Base-by-base conservation (phyloP, 208 protist species). In the Herpetomonas samuelpessoai region DNA sequence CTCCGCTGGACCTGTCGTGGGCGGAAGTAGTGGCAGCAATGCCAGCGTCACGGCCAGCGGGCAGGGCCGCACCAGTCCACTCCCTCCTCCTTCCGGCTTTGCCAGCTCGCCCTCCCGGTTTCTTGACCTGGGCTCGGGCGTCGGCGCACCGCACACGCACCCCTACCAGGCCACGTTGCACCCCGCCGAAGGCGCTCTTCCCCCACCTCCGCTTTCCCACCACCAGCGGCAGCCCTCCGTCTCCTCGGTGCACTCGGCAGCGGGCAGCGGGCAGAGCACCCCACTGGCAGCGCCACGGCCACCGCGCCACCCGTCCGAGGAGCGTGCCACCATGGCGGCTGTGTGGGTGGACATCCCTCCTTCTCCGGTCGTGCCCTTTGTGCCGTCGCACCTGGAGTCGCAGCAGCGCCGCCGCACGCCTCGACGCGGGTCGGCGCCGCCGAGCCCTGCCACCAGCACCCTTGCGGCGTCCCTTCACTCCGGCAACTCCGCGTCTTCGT, bases 291-390 rank as follows among this genome's bases (percentile, higher is more conserved):
- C 44, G 44, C 16, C 19, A 19, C 61, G 57, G 48, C 65, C 64
- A 56, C 65, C 65, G 49, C 59, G 50, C 22, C 74, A 47, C 14
- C 68, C 68, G 4, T 72, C 68, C 19, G 68, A 75, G 49, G 68
- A 72, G n/a, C 52, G 63, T 10, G 69, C 68, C 39, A 22, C 62
- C 41, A 76, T 72, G 68, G 68, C 74, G 19, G 69, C 76, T 0
- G 64, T 83, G 47, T 83, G 76, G 76, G 76, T 83, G 19, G 71
- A 76, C 45, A 21, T 83, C 19, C 62, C 70, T 2, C 19, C 19
- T 12, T 70, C 66, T 9, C 66, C 56, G 58, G 31, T 58, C 28
- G 49, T 38, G 57, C 69, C 61, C 27, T 57, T 47, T 30, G 48
- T 66, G 63, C 30, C 54, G 25, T 62, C 62, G 41, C 61, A 45